Conservation (phyloP, 257 asterid genomes). For the Datura wrightii region DNA sequence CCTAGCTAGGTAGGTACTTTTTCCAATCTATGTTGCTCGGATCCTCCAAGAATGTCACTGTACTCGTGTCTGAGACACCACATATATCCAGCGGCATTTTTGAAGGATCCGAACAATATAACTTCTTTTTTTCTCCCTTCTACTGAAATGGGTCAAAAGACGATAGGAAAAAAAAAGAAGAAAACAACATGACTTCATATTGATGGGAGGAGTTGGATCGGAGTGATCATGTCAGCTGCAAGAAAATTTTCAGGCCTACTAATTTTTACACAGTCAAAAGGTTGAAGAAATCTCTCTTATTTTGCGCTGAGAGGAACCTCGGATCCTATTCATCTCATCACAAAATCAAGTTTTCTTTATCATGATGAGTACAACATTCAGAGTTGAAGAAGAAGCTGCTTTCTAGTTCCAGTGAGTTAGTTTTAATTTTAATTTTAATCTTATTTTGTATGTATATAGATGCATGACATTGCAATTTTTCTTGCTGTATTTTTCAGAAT, state of each 20-base stretch:
- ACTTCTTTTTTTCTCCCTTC: not conserved
- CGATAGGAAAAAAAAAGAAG: not conserved
- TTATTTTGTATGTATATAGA: conserved; percentile 37
- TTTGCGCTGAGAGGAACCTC: conserved; percentile 90
- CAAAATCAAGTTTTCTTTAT: conserved; percentile 34
- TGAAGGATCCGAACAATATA: not conserved
- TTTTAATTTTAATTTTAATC: conserved; percentile 27
- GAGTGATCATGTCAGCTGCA: conserved; percentile 83
- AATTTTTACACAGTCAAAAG: conserved; percentile 46
- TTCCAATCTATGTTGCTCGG: not conserved
- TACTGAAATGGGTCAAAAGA: conserved; percentile 11
- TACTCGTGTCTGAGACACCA: not conserved
- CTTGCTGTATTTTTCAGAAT: conserved; percentile 36
- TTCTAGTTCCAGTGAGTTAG: conserved; percentile 34
- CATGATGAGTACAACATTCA: not conserved
- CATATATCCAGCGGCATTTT: not conserved
- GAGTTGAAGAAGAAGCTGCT: conserved; percentile 35
- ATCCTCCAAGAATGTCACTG: not conserved
- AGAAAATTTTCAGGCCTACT: conserved; percentile 35
- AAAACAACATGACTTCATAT: conserved; percentile 6
- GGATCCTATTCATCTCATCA: conserved; percentile 59
- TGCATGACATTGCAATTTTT: conserved; percentile 34
- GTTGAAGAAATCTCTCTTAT: not conserved
- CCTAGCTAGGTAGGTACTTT: conserved; percentile 27
- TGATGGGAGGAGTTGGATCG: conserved; percentile 65